phyloP scores from a whole-genome alignment of 2,329 filamentous ascomycete genomes.

The Truncatella angustata region DNA sequence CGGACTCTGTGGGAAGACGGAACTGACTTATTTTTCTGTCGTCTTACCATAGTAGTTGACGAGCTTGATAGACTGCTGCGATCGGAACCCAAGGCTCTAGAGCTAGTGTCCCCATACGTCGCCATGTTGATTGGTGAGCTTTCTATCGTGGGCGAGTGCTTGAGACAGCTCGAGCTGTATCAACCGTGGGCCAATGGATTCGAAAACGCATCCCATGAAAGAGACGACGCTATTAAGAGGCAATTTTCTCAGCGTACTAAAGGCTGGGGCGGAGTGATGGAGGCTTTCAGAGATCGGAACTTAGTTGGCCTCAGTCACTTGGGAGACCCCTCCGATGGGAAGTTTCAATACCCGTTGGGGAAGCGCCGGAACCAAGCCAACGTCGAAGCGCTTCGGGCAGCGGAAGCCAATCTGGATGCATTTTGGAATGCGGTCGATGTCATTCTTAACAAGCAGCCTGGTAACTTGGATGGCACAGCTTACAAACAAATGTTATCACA shows the following conservation, averaged over 20 bases:
- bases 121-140: slow-evolving; percentile 40
- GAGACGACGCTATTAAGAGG: slow-evolving; percentile 22
- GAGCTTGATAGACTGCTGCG: slow-evolving; percentile 45
- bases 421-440: slow-evolving; percentile 16
- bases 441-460: not conserved
- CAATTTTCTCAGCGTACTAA: slow-evolving; percentile 20
- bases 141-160: slow-evolving; percentile 42
- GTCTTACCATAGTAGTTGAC: slow-evolving; percentile 39
- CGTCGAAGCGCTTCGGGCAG: slow-evolving; percentile 16
- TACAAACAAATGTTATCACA: slow-evolving; percentile 28
- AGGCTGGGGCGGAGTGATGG: slow-evolving; percentile 14
- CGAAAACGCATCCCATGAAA: slow-evolving; percentile 25
- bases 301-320: slow-evolving; percentile 16
- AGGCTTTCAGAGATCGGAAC: slow-evolving; percentile 16
- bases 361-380: slow-evolving; percentile 20
- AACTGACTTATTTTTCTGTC: slow-evolving; percentile 26
- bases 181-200: slow-evolving; percentile 47
- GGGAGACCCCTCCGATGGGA: slow-evolving; percentile 29
- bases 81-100: slow-evolving; percentile 31
- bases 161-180: slow-evolving; percentile 43
- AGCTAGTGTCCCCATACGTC: slow-evolving; percentile 36
- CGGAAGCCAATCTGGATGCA: slow-evolving; percentile 21
- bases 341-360: slow-evolving; percentile 39
- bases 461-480: slow-evolving; percentile 24
- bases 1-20: slow-evolving; percentile 35